A percentile compares a stretch with the other conserved stretches of the same genome.
Evolutionary conservation across 768 basidiomycete genomes (phyloP).

Genomic region (Kwoniella newhampshirensis): DNA sequence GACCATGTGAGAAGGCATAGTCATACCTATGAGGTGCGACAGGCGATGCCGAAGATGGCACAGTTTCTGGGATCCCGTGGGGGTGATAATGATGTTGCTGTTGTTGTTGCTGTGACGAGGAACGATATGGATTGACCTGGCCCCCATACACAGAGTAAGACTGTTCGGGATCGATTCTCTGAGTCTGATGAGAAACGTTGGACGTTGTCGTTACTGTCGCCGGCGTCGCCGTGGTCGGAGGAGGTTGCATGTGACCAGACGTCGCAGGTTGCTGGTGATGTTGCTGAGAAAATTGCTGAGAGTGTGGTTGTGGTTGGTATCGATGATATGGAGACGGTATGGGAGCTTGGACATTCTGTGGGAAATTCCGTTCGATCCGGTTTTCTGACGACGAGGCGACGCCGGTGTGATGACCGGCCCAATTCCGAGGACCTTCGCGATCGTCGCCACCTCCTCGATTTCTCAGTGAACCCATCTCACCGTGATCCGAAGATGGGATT

Average conservation of each 20-base stretch:
- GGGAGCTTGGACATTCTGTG: conserved; percentile 21
- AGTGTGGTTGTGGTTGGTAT: conserved; percentile 36
- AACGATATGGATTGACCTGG: background rate
- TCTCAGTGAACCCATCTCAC: no score
- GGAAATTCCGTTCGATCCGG: no score
- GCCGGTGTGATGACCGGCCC: no score
- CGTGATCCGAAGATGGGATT: no score
- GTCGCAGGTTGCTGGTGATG: conserved; percentile 6
- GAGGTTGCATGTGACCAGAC: background rate
- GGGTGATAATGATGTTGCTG: no score
- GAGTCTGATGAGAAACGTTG: background rate
- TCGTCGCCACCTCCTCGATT: no score
- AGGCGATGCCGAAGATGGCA: conserved; percentile 9
- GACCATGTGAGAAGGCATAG: background rate
- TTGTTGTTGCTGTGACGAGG: background rate
- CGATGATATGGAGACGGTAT: conserved; percentile 22
- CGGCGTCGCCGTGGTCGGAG: background rate
- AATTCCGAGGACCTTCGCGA: no score
- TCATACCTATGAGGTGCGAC: conserved; percentile 12
- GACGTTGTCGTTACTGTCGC: no score
- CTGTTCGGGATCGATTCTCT: background rate
- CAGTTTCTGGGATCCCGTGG: conserved; percentile 6
- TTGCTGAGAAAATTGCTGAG: conserved; percentile 36
- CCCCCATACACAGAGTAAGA: background rate
- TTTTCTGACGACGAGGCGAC: no score